Conservation (phyloP, 495 filamentous ascomycete species). For the Cercophora samala region DNA sequence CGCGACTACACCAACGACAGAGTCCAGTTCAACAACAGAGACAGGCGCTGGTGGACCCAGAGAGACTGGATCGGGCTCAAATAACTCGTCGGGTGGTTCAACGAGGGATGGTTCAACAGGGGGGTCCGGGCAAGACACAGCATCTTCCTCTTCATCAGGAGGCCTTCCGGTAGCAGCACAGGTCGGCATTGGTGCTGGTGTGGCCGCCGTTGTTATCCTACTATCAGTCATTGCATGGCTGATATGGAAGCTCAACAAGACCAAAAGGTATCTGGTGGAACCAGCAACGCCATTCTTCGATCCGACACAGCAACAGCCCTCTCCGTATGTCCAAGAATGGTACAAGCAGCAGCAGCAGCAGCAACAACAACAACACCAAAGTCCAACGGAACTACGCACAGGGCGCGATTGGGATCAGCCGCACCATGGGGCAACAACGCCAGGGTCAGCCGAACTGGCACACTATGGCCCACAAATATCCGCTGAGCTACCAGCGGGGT, state of each 20-base stretch:
- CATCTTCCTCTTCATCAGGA: not conserved
- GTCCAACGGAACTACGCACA: not conserved
- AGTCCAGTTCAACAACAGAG: not conserved
- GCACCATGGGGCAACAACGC: not conserved
- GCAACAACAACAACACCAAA: not conserved
- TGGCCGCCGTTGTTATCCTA: not conserved
- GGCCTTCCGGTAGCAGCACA: not conserved
- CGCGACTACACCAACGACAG: not conserved
- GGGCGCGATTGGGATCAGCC: not conserved
- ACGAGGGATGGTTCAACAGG: not conserved
- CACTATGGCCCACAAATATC: not conserved
- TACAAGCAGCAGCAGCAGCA: not conserved
- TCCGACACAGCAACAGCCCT: not conserved
- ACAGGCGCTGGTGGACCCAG: not conserved
- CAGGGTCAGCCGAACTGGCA: not conserved
- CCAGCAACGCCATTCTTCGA: not conserved
- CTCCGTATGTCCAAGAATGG: not conserved
- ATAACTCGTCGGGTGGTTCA: not conserved
- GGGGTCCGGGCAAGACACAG: not conserved
- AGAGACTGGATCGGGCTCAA: not conserved
- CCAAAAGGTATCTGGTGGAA: not conserved
- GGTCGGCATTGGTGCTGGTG: not conserved
- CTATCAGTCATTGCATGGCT: not conserved
- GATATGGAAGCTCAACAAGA: conserved; percentile 1
- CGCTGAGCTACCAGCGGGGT: not conserved